Evolutionary conservation across 192 early-diverging fungal genomes (phyloP).

Genomic region (Linderina pennispora): DNA sequence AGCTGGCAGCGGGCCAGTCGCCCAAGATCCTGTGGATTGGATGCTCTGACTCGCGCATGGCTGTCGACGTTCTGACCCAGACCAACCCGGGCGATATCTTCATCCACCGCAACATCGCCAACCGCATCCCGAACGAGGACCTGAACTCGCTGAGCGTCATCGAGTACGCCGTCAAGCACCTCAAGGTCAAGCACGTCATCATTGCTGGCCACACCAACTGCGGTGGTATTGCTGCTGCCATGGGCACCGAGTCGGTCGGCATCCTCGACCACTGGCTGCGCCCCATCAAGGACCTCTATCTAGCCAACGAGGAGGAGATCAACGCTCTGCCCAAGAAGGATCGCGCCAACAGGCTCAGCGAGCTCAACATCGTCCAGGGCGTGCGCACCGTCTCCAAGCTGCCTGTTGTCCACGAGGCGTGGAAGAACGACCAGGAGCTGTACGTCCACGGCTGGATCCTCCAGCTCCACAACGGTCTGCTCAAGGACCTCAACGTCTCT

Average conservation of each 20-base stretch:
- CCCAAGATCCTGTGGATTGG: slow-evolving; percentile 87
- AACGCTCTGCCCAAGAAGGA: slow-evolving; percentile 46
- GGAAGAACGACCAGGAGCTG: slow-evolving; percentile 64
- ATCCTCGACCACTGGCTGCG: slow-evolving; percentile 90
- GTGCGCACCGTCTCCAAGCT: slow-evolving; percentile 67
- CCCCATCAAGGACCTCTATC: slow-evolving; percentile 79
- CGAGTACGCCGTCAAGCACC: slow-evolving; percentile 87
- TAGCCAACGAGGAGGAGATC: slow-evolving; percentile 51
- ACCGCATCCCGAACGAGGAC: slow-evolving; percentile 79
- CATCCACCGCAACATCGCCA: slow-evolving; percentile 97
- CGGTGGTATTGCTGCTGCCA: slow-evolving; percentile 62
- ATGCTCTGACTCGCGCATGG: slow-evolving; percentile 91
- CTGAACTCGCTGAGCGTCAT: slow-evolving; percentile 78
- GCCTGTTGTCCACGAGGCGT: slow-evolving; percentile 77
- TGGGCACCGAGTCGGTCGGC: slow-evolving; percentile 57
- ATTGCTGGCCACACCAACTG: slow-evolving; percentile 84
- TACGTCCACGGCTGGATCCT: slow-evolving; percentile 71
- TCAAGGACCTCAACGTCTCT: slow-evolving; percentile 39
- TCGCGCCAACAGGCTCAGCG: slow-evolving; percentile 51
- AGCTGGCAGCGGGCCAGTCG: slow-evolving; percentile 65
- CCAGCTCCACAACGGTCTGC: slow-evolving; percentile 55
- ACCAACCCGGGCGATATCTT: slow-evolving; percentile 76
- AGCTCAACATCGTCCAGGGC: slow-evolving; percentile 72
- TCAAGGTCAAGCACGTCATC: slow-evolving; percentile 90
- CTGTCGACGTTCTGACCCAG: slow-evolving; percentile 68